Evolutionary conservation across 331 rosid genomes (phyloP).

Genomic region (Quercus phellos): DNA sequence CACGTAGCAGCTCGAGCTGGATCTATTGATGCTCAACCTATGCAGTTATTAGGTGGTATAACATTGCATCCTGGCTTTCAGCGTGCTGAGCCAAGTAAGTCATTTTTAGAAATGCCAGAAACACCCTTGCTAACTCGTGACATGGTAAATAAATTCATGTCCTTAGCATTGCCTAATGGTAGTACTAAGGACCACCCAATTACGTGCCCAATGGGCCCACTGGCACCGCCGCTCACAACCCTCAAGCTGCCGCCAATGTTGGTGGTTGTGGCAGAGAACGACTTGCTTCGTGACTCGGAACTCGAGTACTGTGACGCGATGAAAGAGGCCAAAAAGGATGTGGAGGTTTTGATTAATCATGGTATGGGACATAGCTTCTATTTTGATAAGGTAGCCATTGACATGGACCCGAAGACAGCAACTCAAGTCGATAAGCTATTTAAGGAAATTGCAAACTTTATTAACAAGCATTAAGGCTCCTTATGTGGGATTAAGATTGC

Average conservation of each 20-base stretch:
- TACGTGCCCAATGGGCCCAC: slow-evolving; percentile 2
- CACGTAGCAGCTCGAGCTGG: neutral
- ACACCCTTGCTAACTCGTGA: slow-evolving; percentile 4
- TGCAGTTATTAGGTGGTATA: neutral
- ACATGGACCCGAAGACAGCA: neutral
- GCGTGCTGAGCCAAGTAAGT: neutral
- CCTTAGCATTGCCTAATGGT: neutral
- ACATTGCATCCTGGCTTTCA: neutral
- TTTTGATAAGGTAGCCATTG: neutral
- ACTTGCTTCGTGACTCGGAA: slow-evolving; percentile 5
- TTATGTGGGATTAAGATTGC: no score
- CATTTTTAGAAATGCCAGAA: neutral
- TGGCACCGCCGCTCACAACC: neutral
- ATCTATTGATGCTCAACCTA: neutral
- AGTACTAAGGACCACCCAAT: slow-evolving; percentile 11
- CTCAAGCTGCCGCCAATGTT: slow-evolving; percentile 8
- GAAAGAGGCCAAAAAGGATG: slow-evolving; percentile 2
- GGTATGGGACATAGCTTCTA: slow-evolving; percentile 13
- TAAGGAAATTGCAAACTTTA: neutral
- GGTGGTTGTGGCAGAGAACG: slow-evolving; percentile 12
- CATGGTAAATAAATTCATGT: slow-evolving; percentile 2
- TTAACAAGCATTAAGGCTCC: neutral
- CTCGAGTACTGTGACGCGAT: slow-evolving; percentile 12
- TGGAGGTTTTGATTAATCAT: slow-evolving; percentile 6
- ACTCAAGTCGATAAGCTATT: neutral